Percentiles rank a stretch among this genome's conserved stretches.
These are phyloP conservation scores for Xylaria scruposa DNA, from an alignment of 495 filamentous ascomycete genomes.

Conservation along the genomic window DNA sequence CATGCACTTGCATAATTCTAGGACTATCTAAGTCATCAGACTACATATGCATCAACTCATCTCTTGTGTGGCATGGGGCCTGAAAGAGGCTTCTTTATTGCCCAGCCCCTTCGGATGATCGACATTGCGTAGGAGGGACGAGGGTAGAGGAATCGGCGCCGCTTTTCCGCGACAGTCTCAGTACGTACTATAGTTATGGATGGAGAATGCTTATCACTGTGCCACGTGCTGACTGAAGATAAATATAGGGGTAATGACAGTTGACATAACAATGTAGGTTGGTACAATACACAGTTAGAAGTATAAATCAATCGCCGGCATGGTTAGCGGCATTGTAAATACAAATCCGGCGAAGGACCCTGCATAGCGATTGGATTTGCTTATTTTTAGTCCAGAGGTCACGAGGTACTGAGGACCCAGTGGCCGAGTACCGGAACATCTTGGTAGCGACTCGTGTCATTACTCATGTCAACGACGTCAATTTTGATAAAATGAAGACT, in stretches of 20 bases:
- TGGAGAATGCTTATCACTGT: background rate
- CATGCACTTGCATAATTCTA: too few relatives aligned
- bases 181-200: background rate
- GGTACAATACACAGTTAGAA: slow-evolving; percentile 10
- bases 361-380: background rate
- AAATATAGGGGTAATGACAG: slow-evolving; percentile 9
- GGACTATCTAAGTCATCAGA: too few relatives aligned
- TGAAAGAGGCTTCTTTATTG: background rate
- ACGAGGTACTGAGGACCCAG: background rate
- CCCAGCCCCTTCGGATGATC: slow-evolving; percentile 7
- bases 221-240: slow-evolving; percentile 15
- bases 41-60: background rate
- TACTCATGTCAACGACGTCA: background rate
- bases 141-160: background rate
- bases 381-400: slow-evolving; percentile 18
- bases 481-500: background rate
- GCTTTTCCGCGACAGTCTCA: background rate
- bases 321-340: slow-evolving; percentile 10
- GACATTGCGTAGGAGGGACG: background rate
- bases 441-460: background rate
- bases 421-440: background rate
- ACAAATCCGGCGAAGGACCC: background rate
- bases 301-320: background rate
- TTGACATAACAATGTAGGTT: background rate
- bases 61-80: background rate